A percentile compares a stretch with the other conserved stretches of the same genome.
Evolutionary conservation across 805 yeast species (phyloP).

Genomic region (Saturnispora hagleri): DNA sequence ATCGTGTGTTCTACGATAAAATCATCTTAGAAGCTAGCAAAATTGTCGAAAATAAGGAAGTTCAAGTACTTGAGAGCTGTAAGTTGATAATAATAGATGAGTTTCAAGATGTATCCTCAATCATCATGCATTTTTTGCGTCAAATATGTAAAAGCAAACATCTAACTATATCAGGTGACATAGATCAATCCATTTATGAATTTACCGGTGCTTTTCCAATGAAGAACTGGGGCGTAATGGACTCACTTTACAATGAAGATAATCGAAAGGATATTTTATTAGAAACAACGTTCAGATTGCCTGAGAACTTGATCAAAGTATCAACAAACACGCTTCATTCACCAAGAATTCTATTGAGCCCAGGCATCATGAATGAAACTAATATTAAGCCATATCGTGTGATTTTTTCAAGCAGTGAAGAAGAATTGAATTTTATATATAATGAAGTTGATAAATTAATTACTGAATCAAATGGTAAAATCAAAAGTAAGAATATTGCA

Average conservation of each 20-base stretch:
- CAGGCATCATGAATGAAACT: conserved; percentile 16
- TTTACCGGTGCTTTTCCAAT: conserved; percentile 44
- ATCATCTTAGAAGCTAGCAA: conserved; percentile 10
- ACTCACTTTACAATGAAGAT: not conserved
- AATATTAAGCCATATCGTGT: conserved; percentile 19
- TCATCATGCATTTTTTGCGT: conserved; percentile 36
- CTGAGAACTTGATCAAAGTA: conserved; percentile 45
- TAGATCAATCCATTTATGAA: conserved; percentile 59
- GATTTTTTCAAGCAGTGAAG: conserved; percentile 22
- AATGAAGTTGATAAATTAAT: conserved; percentile 37
- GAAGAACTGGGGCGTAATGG: conserved; percentile 12
- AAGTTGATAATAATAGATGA: conserved; percentile 48
- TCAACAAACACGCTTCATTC: conserved; percentile 28
- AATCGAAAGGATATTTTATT: conserved; percentile 28
- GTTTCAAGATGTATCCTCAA: conserved; percentile 59
- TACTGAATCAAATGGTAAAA: conserved; percentile 31
- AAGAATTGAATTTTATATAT: conserved; percentile 36
- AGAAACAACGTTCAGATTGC: conserved; percentile 49
- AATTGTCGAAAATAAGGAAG: conserved; percentile 1
- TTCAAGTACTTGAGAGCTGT: not conserved
- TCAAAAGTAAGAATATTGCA: conserved; percentile 41
- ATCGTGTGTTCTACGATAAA: conserved; percentile 10
- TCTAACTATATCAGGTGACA: conserved; percentile 62
- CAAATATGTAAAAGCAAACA: conserved; percentile 36
- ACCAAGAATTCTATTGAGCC: conserved; percentile 8